These are phyloP conservation scores for Amoeboaphelidium protococcarum DNA, from an alignment of 371 early-diverging fungal genomes.

Conservation along the genomic window DNA sequence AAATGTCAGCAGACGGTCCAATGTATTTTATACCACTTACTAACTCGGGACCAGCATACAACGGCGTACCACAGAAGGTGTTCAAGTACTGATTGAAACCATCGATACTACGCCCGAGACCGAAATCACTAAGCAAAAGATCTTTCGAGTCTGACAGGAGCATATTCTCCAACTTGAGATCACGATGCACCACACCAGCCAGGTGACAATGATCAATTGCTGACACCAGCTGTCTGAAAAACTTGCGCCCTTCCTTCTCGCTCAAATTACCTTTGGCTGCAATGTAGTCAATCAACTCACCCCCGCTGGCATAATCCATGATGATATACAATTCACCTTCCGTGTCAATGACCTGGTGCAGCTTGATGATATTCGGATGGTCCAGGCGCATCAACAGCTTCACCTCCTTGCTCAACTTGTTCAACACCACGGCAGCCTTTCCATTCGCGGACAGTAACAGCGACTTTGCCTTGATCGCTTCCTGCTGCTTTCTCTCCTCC, in stretches of 20 bases:
- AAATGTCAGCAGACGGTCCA: constrained; percentile 25
- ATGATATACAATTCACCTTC: constrained; percentile 23
- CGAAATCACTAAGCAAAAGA: constrained; percentile 26
- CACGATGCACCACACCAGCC: constrained; percentile 35
- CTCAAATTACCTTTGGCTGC: constrained; percentile 13
- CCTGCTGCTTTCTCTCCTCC: constrained; percentile 9
- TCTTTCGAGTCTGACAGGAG: constrained; percentile 14
- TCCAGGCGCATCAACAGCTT: constrained; percentile 21
- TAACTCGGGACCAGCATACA: constrained; percentile 27
- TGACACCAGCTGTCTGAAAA: constrained; percentile 28
- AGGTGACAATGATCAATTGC: constrained; percentile 35
- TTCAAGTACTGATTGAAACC: not conserved
- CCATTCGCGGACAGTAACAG: not conserved
- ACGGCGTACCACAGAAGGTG: constrained; percentile 32
- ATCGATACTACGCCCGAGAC: constrained; percentile 17
- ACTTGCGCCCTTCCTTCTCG: constrained; percentile 20
- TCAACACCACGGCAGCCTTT: not conserved
- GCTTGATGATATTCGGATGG: constrained; percentile 31
- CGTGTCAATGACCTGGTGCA: constrained; percentile 30
- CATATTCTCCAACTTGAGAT: constrained; percentile 34
- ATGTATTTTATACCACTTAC: constrained; percentile 25
- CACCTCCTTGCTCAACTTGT: constrained; percentile 8
- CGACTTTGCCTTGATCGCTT: constrained; percentile 7
- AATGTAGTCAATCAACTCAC: constrained; percentile 24
- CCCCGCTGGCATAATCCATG: constrained; percentile 24